These are phyloP conservation scores for Penicillium fuscoglaucum DNA, from an alignment of 2,329 filamentous ascomycete species.

Conservation along the genomic window DNA sequence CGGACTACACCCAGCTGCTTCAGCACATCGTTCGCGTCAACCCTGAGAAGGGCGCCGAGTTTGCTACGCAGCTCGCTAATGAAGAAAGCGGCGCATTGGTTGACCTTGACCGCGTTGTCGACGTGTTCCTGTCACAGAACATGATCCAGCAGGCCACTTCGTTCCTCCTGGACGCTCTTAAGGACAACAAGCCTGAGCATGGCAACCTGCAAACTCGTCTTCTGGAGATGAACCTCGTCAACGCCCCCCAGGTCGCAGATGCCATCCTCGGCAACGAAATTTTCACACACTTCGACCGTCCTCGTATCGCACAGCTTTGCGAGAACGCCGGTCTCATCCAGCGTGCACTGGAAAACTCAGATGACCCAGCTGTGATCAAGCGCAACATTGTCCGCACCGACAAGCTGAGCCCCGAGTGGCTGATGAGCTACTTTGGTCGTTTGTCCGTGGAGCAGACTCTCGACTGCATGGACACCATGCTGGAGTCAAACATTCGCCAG, in stretches of 20 bases:
- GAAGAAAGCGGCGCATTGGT: slow-evolving; percentile 83
- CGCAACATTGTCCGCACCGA: slow-evolving; percentile 80
- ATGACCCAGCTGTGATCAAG: slow-evolving; percentile 87
- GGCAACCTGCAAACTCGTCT: slow-evolving; percentile 90
- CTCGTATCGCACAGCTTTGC: slow-evolving; percentile 83
- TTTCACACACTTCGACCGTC: slow-evolving; percentile 95
- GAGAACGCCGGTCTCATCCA: slow-evolving; percentile 87
- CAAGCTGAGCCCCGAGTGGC: slow-evolving; percentile 86
- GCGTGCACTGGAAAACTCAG: slow-evolving; percentile 90
- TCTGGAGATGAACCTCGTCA: slow-evolving; percentile 96
- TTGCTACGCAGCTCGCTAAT: slow-evolving; percentile 88
- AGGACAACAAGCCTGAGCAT: slow-evolving; percentile 93
- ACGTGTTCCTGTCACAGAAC: slow-evolving; percentile 96
- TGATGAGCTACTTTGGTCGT: slow-evolving; percentile 89
- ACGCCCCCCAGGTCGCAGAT: slow-evolving; percentile 95
- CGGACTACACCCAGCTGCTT: slow-evolving; percentile 90
- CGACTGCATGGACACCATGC: slow-evolving; percentile 93
- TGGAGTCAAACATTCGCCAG: slow-evolving; percentile 93
- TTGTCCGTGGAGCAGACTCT: slow-evolving; percentile 93
- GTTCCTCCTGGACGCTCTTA: slow-evolving; percentile 93
- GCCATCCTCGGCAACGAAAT: slow-evolving; percentile 97
- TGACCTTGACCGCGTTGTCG: slow-evolving; percentile 90
- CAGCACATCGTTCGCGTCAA: slow-evolving; percentile 91
- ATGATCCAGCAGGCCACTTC: slow-evolving; percentile 97
- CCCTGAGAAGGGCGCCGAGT: slow-evolving; percentile 91